Percentiles rank a stretch among this genome's conserved stretches.
These are phyloP conservation scores for Fulvia fulva DNA, from an alignment of 2,329 filamentous ascomycete species.

Conservation along the genomic window DNA sequence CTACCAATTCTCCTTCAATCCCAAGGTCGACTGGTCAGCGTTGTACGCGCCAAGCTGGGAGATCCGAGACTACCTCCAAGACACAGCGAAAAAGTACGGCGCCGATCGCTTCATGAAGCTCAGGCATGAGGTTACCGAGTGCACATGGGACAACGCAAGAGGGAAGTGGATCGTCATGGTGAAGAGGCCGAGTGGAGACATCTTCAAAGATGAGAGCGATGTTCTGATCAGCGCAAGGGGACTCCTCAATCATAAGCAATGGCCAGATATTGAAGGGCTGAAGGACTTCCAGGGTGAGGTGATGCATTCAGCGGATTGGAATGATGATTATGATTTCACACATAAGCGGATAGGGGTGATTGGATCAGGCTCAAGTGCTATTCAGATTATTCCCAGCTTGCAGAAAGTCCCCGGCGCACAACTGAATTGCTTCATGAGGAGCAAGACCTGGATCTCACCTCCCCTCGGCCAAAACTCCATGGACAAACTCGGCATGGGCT, in stretches of 20 bases:
- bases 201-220: slow-evolving; percentile 15
- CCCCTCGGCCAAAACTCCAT: slow-evolving; percentile 42
- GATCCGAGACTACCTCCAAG: slow-evolving; percentile 18
- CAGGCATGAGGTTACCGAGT: slow-evolving; percentile 12
- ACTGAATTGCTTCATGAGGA: slow-evolving; percentile 61
- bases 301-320: slow-evolving; percentile 39
- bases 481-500: slow-evolving; percentile 34
- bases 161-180: slow-evolving; percentile 19
- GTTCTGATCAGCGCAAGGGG: slow-evolving; percentile 20
- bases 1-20: slow-evolving; percentile 44
- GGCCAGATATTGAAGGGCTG: slow-evolving; percentile 34
- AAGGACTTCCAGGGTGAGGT: slow-evolving; percentile 35
- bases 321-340: slow-evolving; percentile 28
- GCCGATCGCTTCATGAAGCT: slow-evolving; percentile 32
- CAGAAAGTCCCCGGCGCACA: slow-evolving; percentile 35
- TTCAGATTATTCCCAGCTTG: slow-evolving; percentile 40
- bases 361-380: slow-evolving; percentile 40
- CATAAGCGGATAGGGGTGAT: slow-evolving; percentile 39
- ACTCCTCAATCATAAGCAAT: slow-evolving; percentile 18
- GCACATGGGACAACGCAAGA: slow-evolving; percentile 14
- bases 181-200: slow-evolving; percentile 8
- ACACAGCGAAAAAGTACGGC: slow-evolving; percentile 17
- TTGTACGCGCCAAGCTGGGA: slow-evolving; percentile 39
- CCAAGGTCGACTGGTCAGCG: slow-evolving; percentile 40
- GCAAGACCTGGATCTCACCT: slow-evolving; percentile 62